Evolutionary conservation across 106 monocot genomes (phyloP), one percentile per base, ranked within the genome.

Genomic region (Agapanthus africanus): DNA sequence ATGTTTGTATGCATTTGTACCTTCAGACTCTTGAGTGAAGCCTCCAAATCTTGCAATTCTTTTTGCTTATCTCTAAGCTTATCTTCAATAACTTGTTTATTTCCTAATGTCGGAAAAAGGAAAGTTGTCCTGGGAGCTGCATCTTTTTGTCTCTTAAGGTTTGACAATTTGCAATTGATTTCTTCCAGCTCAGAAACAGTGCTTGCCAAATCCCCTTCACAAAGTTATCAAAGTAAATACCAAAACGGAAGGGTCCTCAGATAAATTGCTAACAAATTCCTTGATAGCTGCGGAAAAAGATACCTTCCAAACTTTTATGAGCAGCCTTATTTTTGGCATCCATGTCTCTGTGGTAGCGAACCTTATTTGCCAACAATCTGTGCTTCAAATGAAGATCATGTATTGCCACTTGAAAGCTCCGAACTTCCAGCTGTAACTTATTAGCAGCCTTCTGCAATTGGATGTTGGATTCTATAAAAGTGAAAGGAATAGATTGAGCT

Each of bases 1-100:
- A n/a, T n/a, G n/a, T n/a, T n/a, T n/a, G n/a, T n/a, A 51, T 8
- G 16, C 21, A 66, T 37, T 71, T 28, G 50, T 79, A 92, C 92
- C 82, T 54, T 79, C 42, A 83, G 70, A 54, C 93, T 84, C 37
- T 79, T 90, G 21, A 79, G 77, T 33, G 77, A 72, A 40, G 75
- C 79, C 67, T 99, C 87, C 74, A 93, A 35, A 66, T 92, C 87
- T 23, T 83, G 79, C 50, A 90, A 38, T 72, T 99, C 92, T 42
- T 84, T 90, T 56, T 90, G 74, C 31, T 79, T 79, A 85, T 99
- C 92, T 67, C 79, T 83, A 52, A 69, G 56, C 67, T 75, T 84
- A 73, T 89, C 85, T 59, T 33, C 72, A 70, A 27, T 33, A 33
- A 52, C 46, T 68, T 63, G 54, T 49, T 83, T 93, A 78, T 77